Conservation (phyloP, 2,329 filamentous ascomycete genomes). For the Fusarium globosum region DNA sequence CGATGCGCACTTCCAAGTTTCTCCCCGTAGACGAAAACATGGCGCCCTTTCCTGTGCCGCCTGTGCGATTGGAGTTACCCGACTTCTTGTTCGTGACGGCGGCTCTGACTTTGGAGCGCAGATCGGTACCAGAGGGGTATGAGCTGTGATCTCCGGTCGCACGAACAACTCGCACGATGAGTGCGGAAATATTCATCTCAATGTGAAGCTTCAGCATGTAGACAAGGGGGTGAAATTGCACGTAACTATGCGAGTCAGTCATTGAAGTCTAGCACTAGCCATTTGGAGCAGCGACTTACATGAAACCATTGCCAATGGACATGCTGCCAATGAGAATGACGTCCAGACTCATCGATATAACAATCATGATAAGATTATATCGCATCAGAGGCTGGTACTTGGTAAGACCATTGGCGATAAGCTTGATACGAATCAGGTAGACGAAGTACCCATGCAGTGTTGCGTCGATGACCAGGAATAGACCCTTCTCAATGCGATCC, state of each 20-base stretch:
- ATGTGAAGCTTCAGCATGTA: slow-evolving; percentile 44
- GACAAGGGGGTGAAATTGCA: slow-evolving; percentile 43
- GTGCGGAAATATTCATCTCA: slow-evolving; percentile 41
- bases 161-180: slow-evolving; percentile 41
- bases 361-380: slow-evolving; percentile 44
- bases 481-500: slow-evolving; percentile 34
- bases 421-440: slow-evolving; percentile 59
- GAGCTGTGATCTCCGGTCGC: slow-evolving; percentile 40
- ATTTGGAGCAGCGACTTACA: slow-evolving; percentile 9
- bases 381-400: slow-evolving; percentile 60
- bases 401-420: slow-evolving; percentile 54
- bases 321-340: slow-evolving; percentile 41
- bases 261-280: not conserved
- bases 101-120: slow-evolving; percentile 25
- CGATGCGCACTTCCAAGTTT: slow-evolving; percentile 27
- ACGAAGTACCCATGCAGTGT: slow-evolving; percentile 49
- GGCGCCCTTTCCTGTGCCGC: not conserved
- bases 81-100: not conserved
- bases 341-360: slow-evolving; percentile 42
- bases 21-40: slow-evolving; percentile 18
- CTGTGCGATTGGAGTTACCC: not conserved
- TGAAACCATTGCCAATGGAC: slow-evolving; percentile 40
- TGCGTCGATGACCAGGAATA: slow-evolving; percentile 30
- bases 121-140: slow-evolving; percentile 28
- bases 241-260: slow-evolving; percentile 20